Percentiles rank a stretch among this genome's conserved stretches.
These are phyloP conservation scores for Bruguiera parviflora DNA, from an alignment of 345 rosid species.

Conservation along the genomic window DNA sequence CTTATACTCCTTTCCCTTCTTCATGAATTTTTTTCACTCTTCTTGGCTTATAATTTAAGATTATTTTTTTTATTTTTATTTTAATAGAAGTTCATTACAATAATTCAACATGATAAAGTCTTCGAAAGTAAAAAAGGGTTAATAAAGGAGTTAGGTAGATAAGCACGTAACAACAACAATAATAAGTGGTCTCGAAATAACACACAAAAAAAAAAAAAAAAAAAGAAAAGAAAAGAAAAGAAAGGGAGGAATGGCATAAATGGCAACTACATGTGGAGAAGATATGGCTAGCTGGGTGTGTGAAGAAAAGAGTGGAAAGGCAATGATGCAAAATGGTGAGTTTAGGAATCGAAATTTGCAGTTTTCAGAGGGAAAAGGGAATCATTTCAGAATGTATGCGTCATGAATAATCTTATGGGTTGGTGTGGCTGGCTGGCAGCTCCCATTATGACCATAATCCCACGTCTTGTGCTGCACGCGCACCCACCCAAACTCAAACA, in stretches of 20 bases:
- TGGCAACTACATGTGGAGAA: not conserved
- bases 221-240: not conserved
- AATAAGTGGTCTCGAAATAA: not conserved
- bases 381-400: constrained; percentile 28
- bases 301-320: constrained; percentile 6
- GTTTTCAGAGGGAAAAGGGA: constrained; percentile 13
- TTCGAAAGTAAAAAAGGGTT: not conserved
- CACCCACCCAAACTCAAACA: constrained; percentile 58
- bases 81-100: constrained; percentile 16
- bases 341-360: constrained; percentile 27
- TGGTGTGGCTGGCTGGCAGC: constrained; percentile 26
- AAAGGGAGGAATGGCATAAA: not conserved
- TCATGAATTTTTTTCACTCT: constrained; percentile 22
- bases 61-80: not conserved
- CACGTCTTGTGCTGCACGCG: constrained; percentile 64
- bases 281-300: not conserved
- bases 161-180: not conserved
- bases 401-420: constrained; percentile 26
- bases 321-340: constrained; percentile 39
- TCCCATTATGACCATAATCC: constrained; percentile 59
- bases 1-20: constrained; percentile 32
- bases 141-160: not conserved
- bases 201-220: not conserved
- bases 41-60: constrained; percentile 40
- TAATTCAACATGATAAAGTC: constrained; percentile 26